Percentiles rank a stretch among this genome's conserved stretches.
Conservation (phyloP, 2,329 filamentous ascomycete genomes). For the Xylariales sp. region DNA sequence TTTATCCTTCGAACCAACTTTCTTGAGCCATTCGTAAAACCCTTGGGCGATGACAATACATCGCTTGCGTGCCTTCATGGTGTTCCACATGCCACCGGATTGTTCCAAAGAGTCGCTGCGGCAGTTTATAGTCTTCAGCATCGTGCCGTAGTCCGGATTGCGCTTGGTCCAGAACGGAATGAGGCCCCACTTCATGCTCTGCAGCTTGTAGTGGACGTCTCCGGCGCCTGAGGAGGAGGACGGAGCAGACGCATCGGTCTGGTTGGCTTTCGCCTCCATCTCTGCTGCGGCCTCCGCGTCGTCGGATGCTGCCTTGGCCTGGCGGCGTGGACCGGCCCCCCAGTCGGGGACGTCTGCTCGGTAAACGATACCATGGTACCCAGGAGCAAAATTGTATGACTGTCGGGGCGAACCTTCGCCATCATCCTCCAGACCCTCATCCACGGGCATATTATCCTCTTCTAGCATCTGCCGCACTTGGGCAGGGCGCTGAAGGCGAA, state of each 20-base stretch:
- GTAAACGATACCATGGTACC: conserved; percentile 81
- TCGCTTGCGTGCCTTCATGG: conserved; percentile 84
- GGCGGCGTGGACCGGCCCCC: conserved; percentile 41
- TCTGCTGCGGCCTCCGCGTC: conserved; percentile 14
- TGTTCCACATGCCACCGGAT: conserved; percentile 81
- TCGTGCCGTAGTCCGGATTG: conserved; percentile 69
- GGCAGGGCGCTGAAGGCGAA: conserved; percentile 58
- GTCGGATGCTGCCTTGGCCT: conserved; percentile 8
- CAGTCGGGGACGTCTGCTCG: conserved; percentile 66
- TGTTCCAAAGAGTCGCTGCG: conserved; percentile 79
- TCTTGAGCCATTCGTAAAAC: conserved; percentile 95
- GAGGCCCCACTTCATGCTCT: conserved; percentile 94
- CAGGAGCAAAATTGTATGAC: conserved; percentile 90
- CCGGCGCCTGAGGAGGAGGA: conserved; percentile 16
- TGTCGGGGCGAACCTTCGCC: conserved; percentile 55
- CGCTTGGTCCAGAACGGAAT: conserved; percentile 91
- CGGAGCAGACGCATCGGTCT: conserved; percentile 4
- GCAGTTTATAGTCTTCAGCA: conserved; percentile 92
- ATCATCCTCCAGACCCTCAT: conserved; percentile 69
- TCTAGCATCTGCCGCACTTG: conserved; percentile 71
- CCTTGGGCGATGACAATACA: conserved; percentile 87
- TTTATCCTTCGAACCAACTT: conserved; percentile 66
- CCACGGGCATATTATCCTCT: conserved; percentile 68
- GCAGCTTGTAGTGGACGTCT: conserved; percentile 69
- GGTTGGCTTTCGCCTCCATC: neutral